Evolutionary conservation across 139 green algal species (phyloP).

Genomic region (Coelastrella sp.): DNA sequence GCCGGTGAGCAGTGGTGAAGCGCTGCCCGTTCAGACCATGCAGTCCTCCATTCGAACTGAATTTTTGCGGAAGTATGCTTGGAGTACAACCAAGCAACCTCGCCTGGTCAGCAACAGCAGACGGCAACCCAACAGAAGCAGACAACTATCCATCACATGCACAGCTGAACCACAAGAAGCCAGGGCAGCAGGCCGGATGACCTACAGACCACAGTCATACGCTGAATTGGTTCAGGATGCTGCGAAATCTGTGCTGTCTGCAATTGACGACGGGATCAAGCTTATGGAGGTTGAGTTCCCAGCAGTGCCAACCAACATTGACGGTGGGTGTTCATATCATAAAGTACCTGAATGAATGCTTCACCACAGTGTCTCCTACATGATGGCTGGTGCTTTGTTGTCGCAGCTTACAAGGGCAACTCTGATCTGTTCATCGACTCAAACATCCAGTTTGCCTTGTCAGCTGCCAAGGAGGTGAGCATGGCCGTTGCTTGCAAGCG

Average conservation of each 20-base stretch:
- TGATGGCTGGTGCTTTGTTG: background rate
- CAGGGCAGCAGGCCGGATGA: constrained; percentile 63
- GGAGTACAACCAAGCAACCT: background rate
- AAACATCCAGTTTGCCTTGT: constrained; percentile 89
- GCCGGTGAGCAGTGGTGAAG: no score
- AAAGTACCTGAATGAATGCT: background rate
- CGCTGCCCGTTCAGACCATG: constrained; percentile 13
- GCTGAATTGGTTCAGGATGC: constrained; percentile 84
- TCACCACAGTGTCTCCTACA: no score
- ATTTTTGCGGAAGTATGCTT: background rate
- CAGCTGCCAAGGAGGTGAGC: constrained; percentile 69
- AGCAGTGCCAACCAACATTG: constrained; percentile 70
- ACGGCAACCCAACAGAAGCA: background rate
- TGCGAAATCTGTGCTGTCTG: constrained; percentile 62
- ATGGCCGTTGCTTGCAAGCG: no score
- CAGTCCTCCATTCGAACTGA: background rate
- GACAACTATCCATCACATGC: background rate
- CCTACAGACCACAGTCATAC: constrained; percentile 80
- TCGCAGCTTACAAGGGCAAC: constrained; percentile 84
- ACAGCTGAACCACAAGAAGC: constrained; percentile 35
- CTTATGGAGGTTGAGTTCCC: constrained; percentile 94
- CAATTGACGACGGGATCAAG: constrained; percentile 71
- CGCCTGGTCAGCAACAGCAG: background rate
- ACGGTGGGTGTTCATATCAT: constrained; percentile 62
- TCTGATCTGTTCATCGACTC: constrained; percentile 94